These are phyloP conservation scores for Mycena sanguinolenta DNA, from an alignment of 768 basidiomycete species.

Conservation along the genomic window DNA sequence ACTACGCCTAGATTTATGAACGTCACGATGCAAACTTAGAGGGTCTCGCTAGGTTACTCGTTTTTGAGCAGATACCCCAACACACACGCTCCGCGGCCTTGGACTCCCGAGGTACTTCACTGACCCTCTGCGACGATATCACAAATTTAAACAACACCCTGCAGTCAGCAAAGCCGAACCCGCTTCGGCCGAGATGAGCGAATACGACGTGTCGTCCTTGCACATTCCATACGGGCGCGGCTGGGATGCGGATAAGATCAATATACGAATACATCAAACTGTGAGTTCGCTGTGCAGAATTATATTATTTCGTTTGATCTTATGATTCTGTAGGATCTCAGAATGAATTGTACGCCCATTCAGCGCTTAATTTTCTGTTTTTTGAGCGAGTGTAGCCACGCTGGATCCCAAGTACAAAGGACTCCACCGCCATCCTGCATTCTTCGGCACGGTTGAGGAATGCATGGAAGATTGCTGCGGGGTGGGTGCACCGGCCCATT, in stretches of 20 bases:
- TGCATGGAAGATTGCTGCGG: conserved; percentile 73
- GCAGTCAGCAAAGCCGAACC: conserved; percentile 70
- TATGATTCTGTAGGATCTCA: conserved; percentile 55
- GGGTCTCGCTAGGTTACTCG: conserved; percentile 72
- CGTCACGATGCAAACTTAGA: conserved; percentile 66
- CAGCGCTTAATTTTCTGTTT: not conserved
- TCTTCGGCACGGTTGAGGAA: conserved; percentile 69
- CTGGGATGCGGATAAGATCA: conserved; percentile 67
- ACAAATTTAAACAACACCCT: too few relatives aligned
- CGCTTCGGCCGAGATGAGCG: conserved; percentile 64
- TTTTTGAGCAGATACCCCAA: conserved; percentile 68
- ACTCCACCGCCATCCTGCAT: conserved; percentile 73
- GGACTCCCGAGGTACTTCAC: conserved; percentile 58
- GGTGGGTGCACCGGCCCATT: conserved; percentile 42
- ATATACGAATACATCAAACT: conserved; percentile 68
- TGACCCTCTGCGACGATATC: conserved; percentile 39
- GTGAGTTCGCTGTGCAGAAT: conserved; percentile 46
- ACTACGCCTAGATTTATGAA: conserved; percentile 67
- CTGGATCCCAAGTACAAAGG: conserved; percentile 76
- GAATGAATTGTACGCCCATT: conserved; percentile 64
- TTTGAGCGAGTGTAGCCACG: conserved; percentile 54
- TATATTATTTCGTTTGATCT: conserved; percentile 8
- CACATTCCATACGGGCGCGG: conserved; percentile 51
- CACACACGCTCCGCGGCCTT: too few relatives aligned
- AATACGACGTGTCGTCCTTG: conserved; percentile 62